Conservation (phyloP, 352 stramenopile species). For the Phytophthora uliginosa region DNA sequence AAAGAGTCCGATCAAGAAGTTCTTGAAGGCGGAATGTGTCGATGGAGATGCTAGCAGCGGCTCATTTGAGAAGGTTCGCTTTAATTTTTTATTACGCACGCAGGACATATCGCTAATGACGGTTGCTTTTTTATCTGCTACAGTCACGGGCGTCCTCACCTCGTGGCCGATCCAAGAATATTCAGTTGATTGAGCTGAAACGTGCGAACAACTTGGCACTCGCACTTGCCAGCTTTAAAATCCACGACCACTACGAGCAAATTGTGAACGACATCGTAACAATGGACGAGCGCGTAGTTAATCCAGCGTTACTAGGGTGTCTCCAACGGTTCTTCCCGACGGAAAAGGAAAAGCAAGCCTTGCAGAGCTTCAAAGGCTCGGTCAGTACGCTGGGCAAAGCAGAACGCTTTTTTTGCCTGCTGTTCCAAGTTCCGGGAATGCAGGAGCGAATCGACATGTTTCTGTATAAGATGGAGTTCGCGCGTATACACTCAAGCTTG, state of each 20-base stretch:
- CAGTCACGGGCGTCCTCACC: conserved; percentile 76
- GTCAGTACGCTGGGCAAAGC: conserved; percentile 68
- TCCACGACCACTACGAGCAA: conserved; percentile 73
- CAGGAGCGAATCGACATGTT: conserved; percentile 79
- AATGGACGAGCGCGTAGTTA: conserved; percentile 71
- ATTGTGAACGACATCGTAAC: conserved; percentile 67
- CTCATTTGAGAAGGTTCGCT: conserved; percentile 72
- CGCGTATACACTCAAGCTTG: conserved; percentile 47
- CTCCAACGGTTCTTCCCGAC: conserved; percentile 85
- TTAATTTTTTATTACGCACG: background rate
- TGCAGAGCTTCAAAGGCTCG: conserved; percentile 57
- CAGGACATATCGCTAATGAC: background rate
- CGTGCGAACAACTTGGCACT: conserved; percentile 85
- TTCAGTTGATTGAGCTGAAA: conserved; percentile 84
- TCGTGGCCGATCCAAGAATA: conserved; percentile 76
- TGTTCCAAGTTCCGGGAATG: conserved; percentile 72
- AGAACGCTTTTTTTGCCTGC: conserved; percentile 75
- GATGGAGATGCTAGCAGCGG: conserved; percentile 28
- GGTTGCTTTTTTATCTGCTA: background rate
- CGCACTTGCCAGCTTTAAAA: conserved; percentile 82
- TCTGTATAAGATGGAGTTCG: conserved; percentile 82
- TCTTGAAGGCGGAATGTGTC: conserved; percentile 17
- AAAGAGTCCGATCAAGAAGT: conserved; percentile 42
- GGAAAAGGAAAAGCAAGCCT: conserved; percentile 59
- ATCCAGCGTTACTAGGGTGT: conserved; percentile 68